phyloP scores from a whole-genome alignment of 805 yeast genomes.

The Lipomyces orientalis region DNA sequence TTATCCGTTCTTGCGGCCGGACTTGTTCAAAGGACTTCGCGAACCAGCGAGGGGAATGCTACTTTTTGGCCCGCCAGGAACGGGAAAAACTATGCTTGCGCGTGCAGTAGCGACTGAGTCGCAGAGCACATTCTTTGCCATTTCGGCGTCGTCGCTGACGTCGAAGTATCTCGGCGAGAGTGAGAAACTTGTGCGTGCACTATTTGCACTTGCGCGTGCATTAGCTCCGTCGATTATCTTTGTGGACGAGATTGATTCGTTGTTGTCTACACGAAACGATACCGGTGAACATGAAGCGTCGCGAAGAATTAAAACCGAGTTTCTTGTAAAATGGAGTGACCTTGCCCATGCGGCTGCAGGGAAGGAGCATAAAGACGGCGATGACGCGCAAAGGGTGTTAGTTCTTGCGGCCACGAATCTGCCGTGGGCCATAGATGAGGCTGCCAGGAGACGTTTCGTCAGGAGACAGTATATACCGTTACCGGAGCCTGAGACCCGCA shows the following conservation, averaged over 20 bases:
- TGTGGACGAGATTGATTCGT: slow-evolving; percentile 94
- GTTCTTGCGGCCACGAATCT: slow-evolving; percentile 93
- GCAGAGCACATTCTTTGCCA: slow-evolving; percentile 87
- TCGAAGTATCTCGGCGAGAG: slow-evolving; percentile 86
- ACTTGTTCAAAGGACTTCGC: slow-evolving; percentile 83
- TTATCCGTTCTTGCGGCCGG: slow-evolving; percentile 93
- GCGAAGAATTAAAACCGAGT: slow-evolving; percentile 89
- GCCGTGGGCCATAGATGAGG: slow-evolving; percentile 98
- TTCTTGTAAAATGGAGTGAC: slow-evolving; percentile 93
- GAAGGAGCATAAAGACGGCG: slow-evolving; percentile 54
- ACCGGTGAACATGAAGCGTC: slow-evolving; percentile 85
- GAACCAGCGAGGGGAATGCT: slow-evolving; percentile 98
- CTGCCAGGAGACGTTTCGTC: slow-evolving; percentile 91
- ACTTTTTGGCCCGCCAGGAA: slow-evolving; percentile 98
- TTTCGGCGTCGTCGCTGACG: slow-evolving; percentile 86
- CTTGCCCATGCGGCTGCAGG: slow-evolving; percentile 87
- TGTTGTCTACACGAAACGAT: slow-evolving; percentile 79
- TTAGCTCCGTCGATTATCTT: slow-evolving; percentile 92
- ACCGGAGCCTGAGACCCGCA: slow-evolving; percentile 85
- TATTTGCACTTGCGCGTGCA: slow-evolving; percentile 81
- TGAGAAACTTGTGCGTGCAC: slow-evolving; percentile 88
- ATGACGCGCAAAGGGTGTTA: slow-evolving; percentile 67
- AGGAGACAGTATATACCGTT: slow-evolving; percentile 91
- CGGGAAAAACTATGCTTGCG: slow-evolving; percentile 97
- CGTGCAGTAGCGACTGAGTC: slow-evolving; percentile 97